Evolutionary conservation across 2,329 filamentous ascomycete species (phyloP).

Genomic region (Amphichorda felina): DNA sequence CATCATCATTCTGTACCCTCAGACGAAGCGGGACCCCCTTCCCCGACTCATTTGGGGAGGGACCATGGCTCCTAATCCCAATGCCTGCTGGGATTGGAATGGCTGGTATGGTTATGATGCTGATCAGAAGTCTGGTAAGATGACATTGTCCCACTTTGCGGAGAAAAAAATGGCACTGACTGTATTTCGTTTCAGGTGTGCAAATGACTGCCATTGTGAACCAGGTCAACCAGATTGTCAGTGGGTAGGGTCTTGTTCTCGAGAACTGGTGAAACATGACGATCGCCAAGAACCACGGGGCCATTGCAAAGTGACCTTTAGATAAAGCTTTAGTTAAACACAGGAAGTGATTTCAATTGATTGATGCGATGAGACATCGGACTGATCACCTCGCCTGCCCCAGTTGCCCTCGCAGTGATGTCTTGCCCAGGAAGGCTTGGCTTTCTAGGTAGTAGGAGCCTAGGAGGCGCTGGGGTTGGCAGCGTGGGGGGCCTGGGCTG

Average conservation of each 20-base stretch:
- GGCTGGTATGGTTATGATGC: constrained; percentile 6
- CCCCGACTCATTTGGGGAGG: constrained; percentile 1
- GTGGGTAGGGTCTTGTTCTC: constrained; percentile 7
- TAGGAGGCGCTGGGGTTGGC: too few relatives aligned
- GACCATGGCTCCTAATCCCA: constrained; percentile 4
- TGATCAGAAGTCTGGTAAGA: constrained; percentile 5
- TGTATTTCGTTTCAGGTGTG: background rate
- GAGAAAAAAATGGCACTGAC: background rate
- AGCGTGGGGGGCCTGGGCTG: too few relatives aligned
- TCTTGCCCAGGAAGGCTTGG: too few relatives aligned
- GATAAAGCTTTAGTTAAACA: too few relatives aligned
- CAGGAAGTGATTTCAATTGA: too few relatives aligned
- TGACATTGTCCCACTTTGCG: background rate
- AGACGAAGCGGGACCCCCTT: constrained; percentile 1
- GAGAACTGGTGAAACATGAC: too few relatives aligned
- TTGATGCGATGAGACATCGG: too few relatives aligned
- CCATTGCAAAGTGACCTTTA: too few relatives aligned
- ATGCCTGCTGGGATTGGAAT: constrained; percentile 6
- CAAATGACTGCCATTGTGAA: constrained; percentile 3
- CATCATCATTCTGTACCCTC: constrained; percentile 4
- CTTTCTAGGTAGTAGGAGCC: too few relatives aligned
- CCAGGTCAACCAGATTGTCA: constrained; percentile 2
- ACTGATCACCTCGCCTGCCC: too few relatives aligned
- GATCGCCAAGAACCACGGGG: too few relatives aligned
- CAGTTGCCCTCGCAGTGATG: too few relatives aligned